A percentile compares a stretch with the other conserved stretches of the same genome.
Conservation (phyloP, 2,329 filamentous ascomycete genomes). For the Diaporthe velutina region DNA sequence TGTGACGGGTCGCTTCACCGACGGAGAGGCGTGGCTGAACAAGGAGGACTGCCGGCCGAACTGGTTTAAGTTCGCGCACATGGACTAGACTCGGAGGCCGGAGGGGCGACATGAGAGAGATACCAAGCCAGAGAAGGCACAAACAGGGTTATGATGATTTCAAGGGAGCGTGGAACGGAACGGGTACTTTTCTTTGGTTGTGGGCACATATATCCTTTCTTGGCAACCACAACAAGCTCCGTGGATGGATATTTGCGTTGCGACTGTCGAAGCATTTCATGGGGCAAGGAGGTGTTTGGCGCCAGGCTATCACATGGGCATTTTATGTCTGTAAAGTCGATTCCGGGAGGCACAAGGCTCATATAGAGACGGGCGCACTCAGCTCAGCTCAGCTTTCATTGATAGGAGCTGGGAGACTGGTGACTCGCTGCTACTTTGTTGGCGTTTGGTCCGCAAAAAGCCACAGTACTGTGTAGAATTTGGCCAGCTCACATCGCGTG, state of each 20-base stretch:
- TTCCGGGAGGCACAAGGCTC: conserved; percentile 11
- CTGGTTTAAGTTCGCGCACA: conserved; percentile 96
- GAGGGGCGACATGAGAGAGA: conserved; percentile 10
- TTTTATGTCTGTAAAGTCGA: conserved; percentile 23
- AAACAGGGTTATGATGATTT: conserved; percentile 34
- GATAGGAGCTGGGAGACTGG: background rate
- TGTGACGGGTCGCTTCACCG: conserved; percentile 87
- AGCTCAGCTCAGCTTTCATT: background rate
- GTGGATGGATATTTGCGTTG: conserved; percentile 35
- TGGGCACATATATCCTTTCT: conserved; percentile 30
- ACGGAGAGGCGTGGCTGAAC: conserved; percentile 86
- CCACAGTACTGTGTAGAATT: background rate
- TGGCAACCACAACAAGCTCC: conserved; percentile 26
- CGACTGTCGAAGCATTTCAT: conserved; percentile 33
- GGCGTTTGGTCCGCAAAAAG: conserved; percentile 13
- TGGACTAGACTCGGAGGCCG: conserved; percentile 69
- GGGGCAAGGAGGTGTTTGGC: conserved; percentile 38
- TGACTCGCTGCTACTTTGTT: conserved; percentile 10
- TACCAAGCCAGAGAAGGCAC: conserved; percentile 25
- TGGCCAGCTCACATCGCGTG: background rate
- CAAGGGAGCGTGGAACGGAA: conserved; percentile 5
- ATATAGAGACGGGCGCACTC: background rate
- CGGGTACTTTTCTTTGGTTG: conserved; percentile 21
- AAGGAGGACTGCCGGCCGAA: conserved; percentile 94
- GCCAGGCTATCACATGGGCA: conserved; percentile 32